These are phyloP conservation scores for Zygosaccharomyces pseudobailii DNA, from an alignment of 1,139 yeast species.

Conservation along the genomic window DNA sequence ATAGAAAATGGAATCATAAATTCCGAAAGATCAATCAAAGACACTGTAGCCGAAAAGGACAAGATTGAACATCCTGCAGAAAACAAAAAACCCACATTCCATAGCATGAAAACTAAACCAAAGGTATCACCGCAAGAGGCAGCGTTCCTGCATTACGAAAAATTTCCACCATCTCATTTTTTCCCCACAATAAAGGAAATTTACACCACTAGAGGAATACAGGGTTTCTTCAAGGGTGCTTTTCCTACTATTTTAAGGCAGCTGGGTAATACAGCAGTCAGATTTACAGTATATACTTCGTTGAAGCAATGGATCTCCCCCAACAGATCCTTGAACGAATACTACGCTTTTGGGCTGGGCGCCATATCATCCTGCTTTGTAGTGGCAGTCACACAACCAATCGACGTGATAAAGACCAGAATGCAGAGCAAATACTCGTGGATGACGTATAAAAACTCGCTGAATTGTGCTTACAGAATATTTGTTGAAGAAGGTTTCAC, in stretches of 20 bases:
- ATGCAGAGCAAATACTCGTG: slow-evolving; percentile 67
- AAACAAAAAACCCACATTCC: slow-evolving; percentile 22
- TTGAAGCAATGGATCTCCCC: slow-evolving; percentile 67
- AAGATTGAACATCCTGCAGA: slow-evolving; percentile 4
- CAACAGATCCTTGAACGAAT: slow-evolving; percentile 38
- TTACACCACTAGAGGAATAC: slow-evolving; percentile 65
- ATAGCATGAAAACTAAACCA: slow-evolving; percentile 10
- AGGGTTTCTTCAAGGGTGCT: slow-evolving; percentile 80
- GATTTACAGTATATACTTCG: slow-evolving; percentile 79
- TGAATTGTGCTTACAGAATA: slow-evolving; percentile 68
- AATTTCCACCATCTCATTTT: slow-evolving; percentile 52
- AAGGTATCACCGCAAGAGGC: slow-evolving; percentile 16
- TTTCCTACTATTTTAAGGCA: slow-evolving; percentile 77
- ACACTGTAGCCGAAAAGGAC: slow-evolving; percentile 11
- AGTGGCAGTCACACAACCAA: slow-evolving; percentile 79
- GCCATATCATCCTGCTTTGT: slow-evolving; percentile 59
- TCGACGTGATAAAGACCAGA: slow-evolving; percentile 85
- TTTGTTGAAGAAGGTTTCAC: slow-evolving; percentile 63
- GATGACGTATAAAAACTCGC: slow-evolving; percentile 54
- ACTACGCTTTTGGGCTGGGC: slow-evolving; percentile 53
- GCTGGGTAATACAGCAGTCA: slow-evolving; percentile 69
- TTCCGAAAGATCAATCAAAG: slow-evolving; percentile 13
- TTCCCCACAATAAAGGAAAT: slow-evolving; percentile 57
- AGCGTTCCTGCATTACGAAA: slow-evolving; percentile 34
- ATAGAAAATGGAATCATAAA: slow-evolving; percentile 53